Conservation (phyloP, 306 rosid species). For the Dalbergia oliveri region DNA sequence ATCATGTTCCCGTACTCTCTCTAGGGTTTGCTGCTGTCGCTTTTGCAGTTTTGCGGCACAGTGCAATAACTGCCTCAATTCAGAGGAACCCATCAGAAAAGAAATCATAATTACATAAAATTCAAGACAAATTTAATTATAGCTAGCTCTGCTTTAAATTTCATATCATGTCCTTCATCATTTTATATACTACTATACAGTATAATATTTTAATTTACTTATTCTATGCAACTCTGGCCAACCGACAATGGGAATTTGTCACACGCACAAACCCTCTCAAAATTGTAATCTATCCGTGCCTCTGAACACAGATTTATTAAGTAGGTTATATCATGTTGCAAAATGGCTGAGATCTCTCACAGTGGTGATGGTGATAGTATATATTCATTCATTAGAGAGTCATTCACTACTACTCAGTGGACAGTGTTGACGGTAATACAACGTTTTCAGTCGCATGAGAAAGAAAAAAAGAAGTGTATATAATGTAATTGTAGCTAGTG, state of each 20-base stretch:
- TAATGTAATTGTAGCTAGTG: background rate
- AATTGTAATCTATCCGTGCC: constrained; percentile 1
- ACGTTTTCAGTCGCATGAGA: constrained; percentile 14
- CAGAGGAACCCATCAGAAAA: background rate
- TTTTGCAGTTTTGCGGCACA: constrained; percentile 37
- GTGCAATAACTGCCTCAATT: constrained; percentile 42
- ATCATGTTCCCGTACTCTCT: constrained; percentile 1
- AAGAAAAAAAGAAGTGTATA: background rate
- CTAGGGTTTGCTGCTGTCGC: constrained; percentile 39
- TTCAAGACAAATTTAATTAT: no score
- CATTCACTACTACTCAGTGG: constrained; percentile 33
- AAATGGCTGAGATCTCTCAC: constrained; percentile 40
- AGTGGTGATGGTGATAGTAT: constrained; percentile 48
- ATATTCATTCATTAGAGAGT: constrained; percentile 43
- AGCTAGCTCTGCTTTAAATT: no score
- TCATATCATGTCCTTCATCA: no score
- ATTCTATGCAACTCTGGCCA: constrained; percentile 19
- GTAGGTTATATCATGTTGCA: constrained; percentile 40
- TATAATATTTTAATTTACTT: no score
- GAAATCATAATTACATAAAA: background rate
- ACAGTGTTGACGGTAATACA: constrained; percentile 48
- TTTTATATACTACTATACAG: no score
- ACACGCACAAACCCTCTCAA: constrained; percentile 20
- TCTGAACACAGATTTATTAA: constrained; percentile 45
- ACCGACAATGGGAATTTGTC: constrained; percentile 48